A percentile compares a stretch with the other conserved stretches of the same genome.
Conservation (phyloP, 495 filamentous ascomycete genomes). For the Ascobolus immersus region DNA sequence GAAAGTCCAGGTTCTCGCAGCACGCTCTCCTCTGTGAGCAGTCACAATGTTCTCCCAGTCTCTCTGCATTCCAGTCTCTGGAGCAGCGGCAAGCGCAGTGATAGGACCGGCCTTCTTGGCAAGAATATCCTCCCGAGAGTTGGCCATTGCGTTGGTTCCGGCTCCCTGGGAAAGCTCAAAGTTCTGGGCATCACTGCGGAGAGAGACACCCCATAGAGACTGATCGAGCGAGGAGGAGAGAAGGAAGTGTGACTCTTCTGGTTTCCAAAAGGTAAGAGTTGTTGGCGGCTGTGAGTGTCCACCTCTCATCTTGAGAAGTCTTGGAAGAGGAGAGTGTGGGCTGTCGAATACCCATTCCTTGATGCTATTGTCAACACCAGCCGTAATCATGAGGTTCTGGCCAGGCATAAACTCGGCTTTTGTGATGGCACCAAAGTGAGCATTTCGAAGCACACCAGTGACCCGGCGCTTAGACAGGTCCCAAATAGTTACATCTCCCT, state of each 20-base stretch:
- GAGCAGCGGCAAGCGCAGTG: constrained; percentile 67
- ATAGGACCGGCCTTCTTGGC: constrained; percentile 72
- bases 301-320: constrained; percentile 55
- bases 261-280: constrained; percentile 45
- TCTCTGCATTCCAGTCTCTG: constrained; percentile 54
- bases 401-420: constrained; percentile 76
- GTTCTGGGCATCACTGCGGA: constrained; percentile 82
- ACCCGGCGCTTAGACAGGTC: constrained; percentile 69
- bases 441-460: constrained; percentile 55
- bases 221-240: constrained; percentile 67
- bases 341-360: constrained; percentile 25
- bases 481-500: constrained; percentile 83
- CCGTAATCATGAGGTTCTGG: constrained; percentile 70
- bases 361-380: constrained; percentile 74
- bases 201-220: constrained; percentile 83
- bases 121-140: constrained; percentile 38
- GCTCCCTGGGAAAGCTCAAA: constrained; percentile 74
- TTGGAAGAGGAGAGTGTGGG: constrained; percentile 36
- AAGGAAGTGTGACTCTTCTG: constrained; percentile 79
- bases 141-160: constrained; percentile 41
- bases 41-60: constrained; percentile 96
- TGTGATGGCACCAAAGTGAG: constrained; percentile 50
- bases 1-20: constrained; percentile 71
- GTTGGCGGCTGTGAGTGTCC: constrained; percentile 74
- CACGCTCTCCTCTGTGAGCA: constrained; percentile 65